Evolutionary conservation across 441 rosid species (phyloP), one percentile per base, ranked within the genome.

Genomic region (Sinapis alba): DNA sequence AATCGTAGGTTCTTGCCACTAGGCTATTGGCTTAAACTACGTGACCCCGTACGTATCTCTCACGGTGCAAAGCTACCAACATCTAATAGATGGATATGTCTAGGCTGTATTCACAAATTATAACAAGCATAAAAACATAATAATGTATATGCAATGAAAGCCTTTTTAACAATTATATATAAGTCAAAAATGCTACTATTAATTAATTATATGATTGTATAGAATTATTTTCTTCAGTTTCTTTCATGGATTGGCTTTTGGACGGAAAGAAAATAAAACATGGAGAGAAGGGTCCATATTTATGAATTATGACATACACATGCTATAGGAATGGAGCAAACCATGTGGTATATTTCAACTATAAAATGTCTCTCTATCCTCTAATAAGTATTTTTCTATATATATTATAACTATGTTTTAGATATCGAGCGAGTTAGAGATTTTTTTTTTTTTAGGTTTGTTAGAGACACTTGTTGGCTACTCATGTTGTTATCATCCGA

Each of bases 201-300:
- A 16, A 47, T 47, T 16, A 16, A 47, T 57, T 24, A 57, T 12
- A 23, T 13, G 60, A 5, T 7, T 43, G 10, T 30, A 11, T 15
- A 23, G 4, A 15, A 15, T 11, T 23, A 23, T 7, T 21, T 1
- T 1, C 1, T 75, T n/a, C 23, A 60, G 7, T 20, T 5, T 30
- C 18, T n/a, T n/a, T 10, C 32, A 47, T 77, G 68, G 72, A 62
- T 50, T 60, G 69, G 73, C 69, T 72, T 77, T 58, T 77, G 68
- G 64, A 65, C 21, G 64, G 28, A 53, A 70, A 65, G 50, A 59
- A 18, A 71, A 23, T 5, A 70, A 76, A 64, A 47, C 6, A 72
- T 67, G 73, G 69, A 68, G 81, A 38, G 69, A 38, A 68, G 73
- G 77, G 78, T 61, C 70, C 81, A 66, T 66, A 61, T 66, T 53